Evolutionary conservation across 768 basidiomycete species (phyloP), one percentile per base, ranked within the genome.

Genomic region (Xerocomus potaroensis): DNA sequence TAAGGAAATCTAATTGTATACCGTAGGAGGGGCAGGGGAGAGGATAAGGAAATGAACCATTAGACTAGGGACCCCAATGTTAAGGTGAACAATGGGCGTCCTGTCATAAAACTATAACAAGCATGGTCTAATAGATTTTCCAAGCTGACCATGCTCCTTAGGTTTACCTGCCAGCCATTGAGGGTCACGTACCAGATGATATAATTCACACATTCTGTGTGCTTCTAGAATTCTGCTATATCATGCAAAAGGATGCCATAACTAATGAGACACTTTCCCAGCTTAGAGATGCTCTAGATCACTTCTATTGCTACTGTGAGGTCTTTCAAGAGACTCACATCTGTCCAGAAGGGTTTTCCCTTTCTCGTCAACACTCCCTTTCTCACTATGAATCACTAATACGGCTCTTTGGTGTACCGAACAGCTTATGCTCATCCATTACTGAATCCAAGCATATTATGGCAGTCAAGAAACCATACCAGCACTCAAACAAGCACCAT

Each of bases 361-460:
- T 70, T 1, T 68, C 67, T 0, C 48, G 57, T 0, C 70, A 72
- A 26, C 70, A 71, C 26, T 55, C 68, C 0, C 51, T 71, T 1
- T 18, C 35, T 0, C 70, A 72, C 32, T 72, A 69, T 26, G 16
- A 15, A 0, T 21, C 23, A 0, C 22, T 57, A 1, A 68, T 69
- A 18, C 30, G 27, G 1, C 37, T 57, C 5, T 72, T 69, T 46
- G 64, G 63, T n/a, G 54, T 63, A 3, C 69, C 63, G 5, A 69
- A 68, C 43, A 64, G 70, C 0, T 47, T 71, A 0, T 69, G 64
- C 33, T 62, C 64, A 0, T 70, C 68, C 6, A 71, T 70, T 8
- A 71, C 66, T 0, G 68, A 72, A 38, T 65, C 63, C 0, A 66
- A 62, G 34, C 69, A 69, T 23, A 69, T 69, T 40, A 56, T 58